phyloP scores from a whole-genome alignment of 1,284 basidiomycete species.

The Malassezia restricta region DNA sequence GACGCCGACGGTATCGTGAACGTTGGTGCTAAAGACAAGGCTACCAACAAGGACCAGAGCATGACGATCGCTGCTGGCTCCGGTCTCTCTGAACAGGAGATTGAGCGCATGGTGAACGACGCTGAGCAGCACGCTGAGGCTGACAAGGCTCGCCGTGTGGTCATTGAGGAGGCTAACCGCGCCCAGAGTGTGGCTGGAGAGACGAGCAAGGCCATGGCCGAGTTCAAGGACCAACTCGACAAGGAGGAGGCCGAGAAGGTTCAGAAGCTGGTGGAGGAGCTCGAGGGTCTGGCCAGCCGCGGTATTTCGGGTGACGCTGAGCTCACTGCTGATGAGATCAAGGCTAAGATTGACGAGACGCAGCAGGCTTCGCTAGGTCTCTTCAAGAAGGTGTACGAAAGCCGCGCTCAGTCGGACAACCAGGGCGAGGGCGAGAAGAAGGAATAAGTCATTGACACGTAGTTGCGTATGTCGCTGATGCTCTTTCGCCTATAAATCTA shows the following conservation, averaged over 20 bases:
- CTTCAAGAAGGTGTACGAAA: slow-evolving; percentile 98
- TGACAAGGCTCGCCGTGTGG: slow-evolving; percentile 63
- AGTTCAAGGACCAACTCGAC: slow-evolving; percentile 95
- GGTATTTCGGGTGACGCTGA: slow-evolving; percentile 67
- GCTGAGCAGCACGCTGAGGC: slow-evolving; percentile 70
- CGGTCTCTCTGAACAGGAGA: slow-evolving; percentile 88
- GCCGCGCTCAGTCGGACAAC: slow-evolving; percentile 60
- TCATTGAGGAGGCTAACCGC: slow-evolving; percentile 96
- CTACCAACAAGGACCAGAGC: slow-evolving; percentile 90
- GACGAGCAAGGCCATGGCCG: slow-evolving; percentile 91
- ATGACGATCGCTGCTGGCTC: slow-evolving; percentile 96
- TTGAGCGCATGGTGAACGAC: slow-evolving; percentile 91
- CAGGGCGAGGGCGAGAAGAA: slow-evolving; percentile 41
- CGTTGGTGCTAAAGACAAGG: slow-evolving; percentile 91
- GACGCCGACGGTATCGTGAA: slow-evolving; percentile 97
- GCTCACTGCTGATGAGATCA: slow-evolving; percentile 73
- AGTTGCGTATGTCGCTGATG: not conserved
- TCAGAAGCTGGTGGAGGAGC: slow-evolving; percentile 64
- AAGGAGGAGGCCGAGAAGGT: slow-evolving; percentile 72
- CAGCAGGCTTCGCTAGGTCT: slow-evolving; percentile 90
- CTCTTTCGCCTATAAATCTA: not conserved
- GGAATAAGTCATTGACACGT: slow-evolving; percentile 18
- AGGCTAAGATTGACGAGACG: slow-evolving; percentile 86
- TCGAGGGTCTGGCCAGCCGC: slow-evolving; percentile 81
- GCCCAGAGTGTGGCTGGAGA: slow-evolving; percentile 87